Evolutionary conservation across 1,284 basidiomycete genomes (phyloP).

Genomic region (Earliella scabrosa): DNA sequence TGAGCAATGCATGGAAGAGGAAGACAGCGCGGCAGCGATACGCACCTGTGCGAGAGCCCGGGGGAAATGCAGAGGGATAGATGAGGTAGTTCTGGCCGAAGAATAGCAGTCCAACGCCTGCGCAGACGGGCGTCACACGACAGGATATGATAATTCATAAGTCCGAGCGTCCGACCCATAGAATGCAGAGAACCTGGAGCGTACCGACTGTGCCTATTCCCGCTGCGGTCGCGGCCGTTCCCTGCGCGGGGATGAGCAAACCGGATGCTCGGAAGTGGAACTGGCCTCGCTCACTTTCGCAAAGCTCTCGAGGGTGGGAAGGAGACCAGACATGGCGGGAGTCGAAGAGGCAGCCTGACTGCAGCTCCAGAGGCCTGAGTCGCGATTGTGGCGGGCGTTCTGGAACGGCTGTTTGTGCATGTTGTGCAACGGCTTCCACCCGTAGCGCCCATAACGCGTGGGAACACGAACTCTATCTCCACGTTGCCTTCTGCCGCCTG

Average conservation of each 20-base stretch:
- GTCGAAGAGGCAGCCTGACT: neutral
- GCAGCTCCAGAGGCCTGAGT: neutral
- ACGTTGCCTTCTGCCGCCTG: neutral
- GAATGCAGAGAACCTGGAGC: slow-evolving; percentile 24
- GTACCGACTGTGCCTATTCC: slow-evolving; percentile 69
- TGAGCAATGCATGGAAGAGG: neutral
- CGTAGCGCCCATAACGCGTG: slow-evolving; percentile 5
- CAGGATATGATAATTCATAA: no score
- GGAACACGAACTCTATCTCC: slow-evolving; percentile 1
- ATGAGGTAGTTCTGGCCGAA: slow-evolving; percentile 89
- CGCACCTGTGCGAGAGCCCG: slow-evolving; percentile 78
- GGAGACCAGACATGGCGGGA: slow-evolving; percentile 32
- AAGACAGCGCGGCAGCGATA: slow-evolving; percentile 17
- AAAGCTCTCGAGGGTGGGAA: slow-evolving; percentile 64
- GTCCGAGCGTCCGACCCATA: no score
- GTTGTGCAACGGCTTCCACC: slow-evolving; percentile 10
- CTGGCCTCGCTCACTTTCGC: slow-evolving; percentile 54
- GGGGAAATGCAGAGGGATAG: slow-evolving; percentile 88
- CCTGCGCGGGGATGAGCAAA: slow-evolving; percentile 43
- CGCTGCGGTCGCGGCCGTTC: slow-evolving; percentile 69
- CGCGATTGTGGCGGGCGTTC: neutral
- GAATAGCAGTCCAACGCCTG: slow-evolving; percentile 77
- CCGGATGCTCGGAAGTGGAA: neutral
- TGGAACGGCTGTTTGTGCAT: slow-evolving; percentile 12
- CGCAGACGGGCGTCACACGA: no score